These are phyloP conservation scores for Alternaria consortialis DNA, from an alignment of 2,329 filamentous ascomycete genomes.

Conservation along the genomic window DNA sequence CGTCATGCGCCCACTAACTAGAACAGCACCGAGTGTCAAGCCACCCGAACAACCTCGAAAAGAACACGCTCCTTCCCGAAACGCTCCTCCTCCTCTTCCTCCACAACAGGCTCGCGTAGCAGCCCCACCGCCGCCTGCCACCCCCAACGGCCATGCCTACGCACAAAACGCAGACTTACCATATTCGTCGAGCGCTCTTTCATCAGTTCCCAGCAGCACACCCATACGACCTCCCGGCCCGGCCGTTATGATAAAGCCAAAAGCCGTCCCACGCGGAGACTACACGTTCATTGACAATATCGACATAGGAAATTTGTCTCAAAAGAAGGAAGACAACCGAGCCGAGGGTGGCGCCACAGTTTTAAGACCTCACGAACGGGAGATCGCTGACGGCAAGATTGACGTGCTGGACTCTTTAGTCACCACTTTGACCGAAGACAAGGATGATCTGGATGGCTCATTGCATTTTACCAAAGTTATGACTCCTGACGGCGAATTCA, in stretches of 20 bases:
- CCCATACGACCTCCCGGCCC: constrained; percentile 44
- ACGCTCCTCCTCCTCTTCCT: constrained; percentile 17
- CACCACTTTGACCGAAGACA: constrained; percentile 77
- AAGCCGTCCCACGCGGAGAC: constrained; percentile 52
- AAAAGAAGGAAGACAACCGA: constrained; percentile 64
- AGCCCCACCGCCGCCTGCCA: constrained; percentile 21
- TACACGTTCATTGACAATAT: constrained; percentile 52
- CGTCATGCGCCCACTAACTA: constrained; percentile 21
- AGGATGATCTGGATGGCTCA: constrained; percentile 72
- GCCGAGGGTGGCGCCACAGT: constrained; percentile 66
- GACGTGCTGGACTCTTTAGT: constrained; percentile 75
- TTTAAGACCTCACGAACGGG: constrained; percentile 77
- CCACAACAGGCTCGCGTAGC: constrained; percentile 18
- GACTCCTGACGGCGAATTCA: constrained; percentile 67
- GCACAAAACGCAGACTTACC: constrained; percentile 26
- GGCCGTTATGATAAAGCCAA: constrained; percentile 60
- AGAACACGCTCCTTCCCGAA: constrained; percentile 16
- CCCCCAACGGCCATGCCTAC: constrained; percentile 20
- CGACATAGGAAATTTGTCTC: constrained; percentile 34
- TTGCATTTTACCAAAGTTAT: constrained; percentile 64
- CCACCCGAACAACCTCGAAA: constrained; percentile 22
- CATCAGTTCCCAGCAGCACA: constrained; percentile 25
- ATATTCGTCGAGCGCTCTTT: constrained; percentile 25
- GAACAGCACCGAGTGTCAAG: constrained; percentile 25
- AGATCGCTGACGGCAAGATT: constrained; percentile 79